phyloP scores from a whole-genome alignment of 2,329 filamentous ascomycete genomes.

The Plenodomus biglobosus region DNA sequence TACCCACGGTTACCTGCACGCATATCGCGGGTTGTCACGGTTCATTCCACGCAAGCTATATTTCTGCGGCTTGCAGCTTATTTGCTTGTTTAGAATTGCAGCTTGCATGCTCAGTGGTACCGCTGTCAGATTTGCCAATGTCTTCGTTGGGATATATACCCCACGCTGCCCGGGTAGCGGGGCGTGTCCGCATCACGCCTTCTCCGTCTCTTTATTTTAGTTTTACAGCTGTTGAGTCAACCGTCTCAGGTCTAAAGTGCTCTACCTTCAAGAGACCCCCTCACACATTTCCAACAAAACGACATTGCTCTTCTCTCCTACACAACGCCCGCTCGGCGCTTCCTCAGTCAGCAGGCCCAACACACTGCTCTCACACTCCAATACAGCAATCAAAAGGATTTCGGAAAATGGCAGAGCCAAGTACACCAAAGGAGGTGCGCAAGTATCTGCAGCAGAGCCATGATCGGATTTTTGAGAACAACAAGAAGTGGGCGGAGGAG shows the following conservation, averaged over 20 bases:
- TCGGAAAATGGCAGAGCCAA: conserved; percentile 23
- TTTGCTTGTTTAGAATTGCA: neutral
- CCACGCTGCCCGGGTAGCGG: neutral
- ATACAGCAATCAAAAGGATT: neutral
- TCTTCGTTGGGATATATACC: neutral
- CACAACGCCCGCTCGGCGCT: neutral
- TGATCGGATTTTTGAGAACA: conserved; percentile 69
- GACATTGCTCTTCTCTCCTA: neutral
- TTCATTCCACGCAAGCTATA: neutral
- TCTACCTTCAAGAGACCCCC: neutral
- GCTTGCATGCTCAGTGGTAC: neutral
- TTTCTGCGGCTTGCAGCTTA: neutral
- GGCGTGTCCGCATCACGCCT: neutral
- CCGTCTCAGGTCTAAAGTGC: neutral
- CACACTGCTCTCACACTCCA: neutral
- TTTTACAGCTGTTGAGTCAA: neutral
- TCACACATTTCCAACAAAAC: neutral
- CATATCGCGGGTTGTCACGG: neutral
- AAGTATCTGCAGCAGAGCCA: conserved; percentile 65
- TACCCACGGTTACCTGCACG: conserved; percentile 3
- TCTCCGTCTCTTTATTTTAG: neutral
- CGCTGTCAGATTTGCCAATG: neutral
- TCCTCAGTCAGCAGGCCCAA: neutral
- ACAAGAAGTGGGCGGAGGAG: conserved; percentile 64
- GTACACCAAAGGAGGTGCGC: conserved; percentile 28